A percentile compares a stretch with the other conserved stretches of the same genome.
These are phyloP conservation scores for Trametopsis cervina DNA, from an alignment of 768 basidiomycete genomes.

Conservation along the genomic window DNA sequence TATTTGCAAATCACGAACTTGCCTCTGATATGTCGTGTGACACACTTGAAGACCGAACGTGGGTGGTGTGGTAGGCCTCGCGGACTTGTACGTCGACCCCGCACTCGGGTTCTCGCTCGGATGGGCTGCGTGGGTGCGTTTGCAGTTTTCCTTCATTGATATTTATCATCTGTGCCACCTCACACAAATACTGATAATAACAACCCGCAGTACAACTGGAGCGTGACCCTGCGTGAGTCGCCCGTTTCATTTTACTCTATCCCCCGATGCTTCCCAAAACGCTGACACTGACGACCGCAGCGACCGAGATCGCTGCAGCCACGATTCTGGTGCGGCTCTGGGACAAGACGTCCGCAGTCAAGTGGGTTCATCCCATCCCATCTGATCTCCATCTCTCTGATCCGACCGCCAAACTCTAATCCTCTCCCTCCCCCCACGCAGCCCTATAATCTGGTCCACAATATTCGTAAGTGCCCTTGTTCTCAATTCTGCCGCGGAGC, in stretches of 20 bases:
- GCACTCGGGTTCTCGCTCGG: conserved; percentile 39
- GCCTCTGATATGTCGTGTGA: too few relatives aligned
- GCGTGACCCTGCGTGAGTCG: conserved; percentile 21
- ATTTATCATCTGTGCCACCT: conserved; percentile 21
- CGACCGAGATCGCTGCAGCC: conserved; percentile 48
- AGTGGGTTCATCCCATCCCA: too few relatives aligned
- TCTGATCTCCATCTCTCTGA: too few relatives aligned
- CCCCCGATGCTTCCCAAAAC: too few relatives aligned
- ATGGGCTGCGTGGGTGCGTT: conserved; percentile 39
- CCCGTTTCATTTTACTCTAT: neutral
- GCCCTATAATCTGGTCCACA: conserved; percentile 2
- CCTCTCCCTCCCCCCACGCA: conserved; percentile 1
- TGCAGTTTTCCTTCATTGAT: too few relatives aligned
- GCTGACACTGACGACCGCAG: conserved; percentile 5
- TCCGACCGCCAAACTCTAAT: too few relatives aligned
- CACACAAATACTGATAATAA: too few relatives aligned
- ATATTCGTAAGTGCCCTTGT: conserved; percentile 5
- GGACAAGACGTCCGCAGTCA: too few relatives aligned
- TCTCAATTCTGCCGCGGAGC: neutral
- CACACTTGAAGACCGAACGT: conserved; percentile 25
- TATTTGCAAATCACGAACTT: too few relatives aligned
- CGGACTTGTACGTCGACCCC: conserved; percentile 46
- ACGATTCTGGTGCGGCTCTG: conserved; percentile 43
- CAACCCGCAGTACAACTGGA: conserved; percentile 20
- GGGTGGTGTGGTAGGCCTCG: conserved; percentile 31